phyloP scores from a whole-genome alignment of 352 stramenopile species.

The Pythium aristosporum region DNA sequence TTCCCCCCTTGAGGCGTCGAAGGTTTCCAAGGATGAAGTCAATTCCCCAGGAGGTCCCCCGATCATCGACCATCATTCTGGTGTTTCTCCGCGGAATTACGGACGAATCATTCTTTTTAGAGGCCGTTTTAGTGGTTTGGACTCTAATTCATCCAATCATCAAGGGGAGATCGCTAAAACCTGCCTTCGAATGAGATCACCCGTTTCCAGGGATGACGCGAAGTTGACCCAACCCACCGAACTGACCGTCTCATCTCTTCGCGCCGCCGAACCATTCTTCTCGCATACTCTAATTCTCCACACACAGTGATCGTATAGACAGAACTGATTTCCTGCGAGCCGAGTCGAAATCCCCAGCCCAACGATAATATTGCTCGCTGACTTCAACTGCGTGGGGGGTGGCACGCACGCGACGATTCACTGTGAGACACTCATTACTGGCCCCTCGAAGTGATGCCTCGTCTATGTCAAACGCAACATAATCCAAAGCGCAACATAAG shows the following conservation, averaged over 20 bases:
- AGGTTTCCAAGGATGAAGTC: slow-evolving; percentile 25
- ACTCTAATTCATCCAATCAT: slow-evolving; percentile 21
- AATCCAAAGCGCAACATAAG: slow-evolving; percentile 12
- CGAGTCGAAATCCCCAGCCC: neutral
- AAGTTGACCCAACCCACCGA: slow-evolving; percentile 3
- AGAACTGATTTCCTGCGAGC: neutral
- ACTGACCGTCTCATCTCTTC: slow-evolving; percentile 5
- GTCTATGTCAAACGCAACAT: slow-evolving; percentile 18
- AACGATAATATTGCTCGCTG: neutral
- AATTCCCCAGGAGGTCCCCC: slow-evolving; percentile 16
- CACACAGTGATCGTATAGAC: neutral
- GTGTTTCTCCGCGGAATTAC: slow-evolving; percentile 14
- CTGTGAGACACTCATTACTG: neutral
- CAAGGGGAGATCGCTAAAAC: neutral
- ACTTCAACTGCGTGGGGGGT: slow-evolving; percentile 14
- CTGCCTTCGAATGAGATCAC: neutral
- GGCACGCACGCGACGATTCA: neutral
- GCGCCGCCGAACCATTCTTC: neutral
- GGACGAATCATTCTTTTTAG: slow-evolving; percentile 6
- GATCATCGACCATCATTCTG: slow-evolving; percentile 26
- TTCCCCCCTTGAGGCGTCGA: neutral
- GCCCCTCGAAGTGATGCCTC: slow-evolving; percentile 4
- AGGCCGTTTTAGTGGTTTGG: neutral
- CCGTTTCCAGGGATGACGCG: neutral
- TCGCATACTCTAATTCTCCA: neutral